Conservation (phyloP, 78 protist genomes). For the slime mould (Dictyostelium discoideum) region DNA sequence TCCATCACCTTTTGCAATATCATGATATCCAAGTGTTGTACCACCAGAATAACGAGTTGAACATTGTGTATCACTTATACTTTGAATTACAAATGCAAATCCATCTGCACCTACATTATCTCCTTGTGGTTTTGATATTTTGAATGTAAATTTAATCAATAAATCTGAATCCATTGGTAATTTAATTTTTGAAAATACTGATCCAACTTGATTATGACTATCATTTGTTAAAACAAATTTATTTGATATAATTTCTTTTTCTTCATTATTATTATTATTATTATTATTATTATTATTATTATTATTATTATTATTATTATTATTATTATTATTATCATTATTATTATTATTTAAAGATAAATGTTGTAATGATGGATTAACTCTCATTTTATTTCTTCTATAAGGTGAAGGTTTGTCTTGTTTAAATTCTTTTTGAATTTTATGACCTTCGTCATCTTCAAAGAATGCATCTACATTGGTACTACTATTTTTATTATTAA, state of each 20-base stretch:
- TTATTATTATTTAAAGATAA: not conserved
- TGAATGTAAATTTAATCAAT: not conserved
- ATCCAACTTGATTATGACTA: not conserved
- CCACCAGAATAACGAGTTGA: not conserved
- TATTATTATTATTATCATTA: not conserved
- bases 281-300: not conserved
- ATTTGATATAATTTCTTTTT: not conserved
- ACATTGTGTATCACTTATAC: not conserved
- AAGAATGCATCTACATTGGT: not conserved
- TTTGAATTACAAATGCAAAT: slow-evolving; percentile 24
- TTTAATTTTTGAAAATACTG: not conserved
- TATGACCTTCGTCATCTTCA: not conserved
- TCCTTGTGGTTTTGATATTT: not conserved
- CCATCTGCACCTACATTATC: slow-evolving; percentile 11
- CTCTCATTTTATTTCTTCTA: not conserved
- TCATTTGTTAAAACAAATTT: not conserved
- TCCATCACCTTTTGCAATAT: not conserved
- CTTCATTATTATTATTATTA: not conserved
- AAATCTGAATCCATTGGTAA: not conserved
- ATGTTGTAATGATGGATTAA: not conserved
- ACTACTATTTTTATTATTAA: not conserved
- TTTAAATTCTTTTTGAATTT: not conserved
- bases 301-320: not conserved
- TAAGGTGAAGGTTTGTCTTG: not conserved
- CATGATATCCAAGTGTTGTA: not conserved